phyloP scores from a whole-genome alignment of 139 green algal species.

The Chlamydomonas schloesseri region DNA sequence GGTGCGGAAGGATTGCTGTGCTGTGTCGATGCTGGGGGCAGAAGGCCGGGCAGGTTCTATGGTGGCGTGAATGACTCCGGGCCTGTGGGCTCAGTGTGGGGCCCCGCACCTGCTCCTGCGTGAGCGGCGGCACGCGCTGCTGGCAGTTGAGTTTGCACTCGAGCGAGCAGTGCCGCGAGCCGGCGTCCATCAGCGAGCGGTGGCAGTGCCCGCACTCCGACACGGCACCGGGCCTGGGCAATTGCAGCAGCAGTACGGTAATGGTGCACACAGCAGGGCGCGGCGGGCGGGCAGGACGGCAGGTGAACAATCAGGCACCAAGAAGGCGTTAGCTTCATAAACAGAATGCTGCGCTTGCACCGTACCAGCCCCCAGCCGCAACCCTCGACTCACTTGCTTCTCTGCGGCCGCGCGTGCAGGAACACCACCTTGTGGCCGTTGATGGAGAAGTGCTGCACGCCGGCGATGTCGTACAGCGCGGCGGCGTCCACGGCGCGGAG shows the following conservation, averaged over 20 bases:
- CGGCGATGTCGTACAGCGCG: constrained; percentile 61
- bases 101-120: not conserved
- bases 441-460: constrained; percentile 88
- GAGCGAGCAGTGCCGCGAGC: constrained; percentile 24
- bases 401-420: constrained; percentile 80
- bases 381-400: constrained; percentile 38
- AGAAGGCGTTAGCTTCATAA: not conserved
- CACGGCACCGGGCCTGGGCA: not conserved
- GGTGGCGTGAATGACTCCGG: too few species aligned
- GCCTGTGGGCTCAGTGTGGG: too few species aligned
- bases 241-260: too few species aligned
- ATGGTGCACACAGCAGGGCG: not conserved
- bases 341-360: not conserved
- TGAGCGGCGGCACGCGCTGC: not conserved
- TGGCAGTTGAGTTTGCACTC: constrained; percentile 37
- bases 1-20: too few species aligned
- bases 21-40: too few species aligned
- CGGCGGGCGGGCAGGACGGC: not conserved
- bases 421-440: constrained; percentile 87
- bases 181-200: constrained; percentile 22
- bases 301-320: not conserved
- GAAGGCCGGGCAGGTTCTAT: too few species aligned
- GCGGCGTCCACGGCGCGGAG: constrained; percentile 6
- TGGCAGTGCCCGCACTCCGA: constrained; percentile 14
- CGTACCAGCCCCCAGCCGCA: not conserved